Conservation (phyloP, 495 filamentous ascomycete species). For the Chaetomium tenue region DNA sequence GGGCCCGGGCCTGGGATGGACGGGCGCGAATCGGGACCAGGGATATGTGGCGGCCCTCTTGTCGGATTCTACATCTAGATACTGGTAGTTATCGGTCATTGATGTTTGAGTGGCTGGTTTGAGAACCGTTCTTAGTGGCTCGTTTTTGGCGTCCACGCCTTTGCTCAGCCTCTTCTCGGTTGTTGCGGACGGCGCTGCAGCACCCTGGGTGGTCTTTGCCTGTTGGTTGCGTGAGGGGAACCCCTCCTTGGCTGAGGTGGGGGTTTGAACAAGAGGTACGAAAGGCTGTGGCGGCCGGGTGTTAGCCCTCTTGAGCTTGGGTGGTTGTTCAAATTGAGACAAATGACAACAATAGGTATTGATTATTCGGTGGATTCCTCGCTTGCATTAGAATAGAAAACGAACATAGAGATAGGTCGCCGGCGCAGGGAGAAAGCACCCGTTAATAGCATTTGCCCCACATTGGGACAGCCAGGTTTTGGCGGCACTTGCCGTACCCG, state of each 20-base stretch:
- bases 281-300: not conserved
- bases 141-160: not conserved
- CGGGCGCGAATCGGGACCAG: not conserved
- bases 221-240: not conserved
- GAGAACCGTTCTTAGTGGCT: not conserved
- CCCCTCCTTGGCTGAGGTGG: slow-evolving; percentile 6
- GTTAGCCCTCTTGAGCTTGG: not conserved
- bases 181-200: not conserved
- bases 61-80: not conserved
- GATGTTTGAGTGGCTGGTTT: not conserved
- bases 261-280: not conserved
- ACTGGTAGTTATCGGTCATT: not conserved
- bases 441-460: slow-evolving; percentile 14
- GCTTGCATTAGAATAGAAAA: not conserved
- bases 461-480: slow-evolving; percentile 1
- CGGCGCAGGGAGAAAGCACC: not conserved
- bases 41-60: not conserved
- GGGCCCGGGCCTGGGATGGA: not conserved
- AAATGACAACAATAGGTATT: not conserved
- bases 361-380: not conserved
- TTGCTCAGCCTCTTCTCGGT: not conserved
- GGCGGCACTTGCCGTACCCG: slow-evolving; percentile 33
- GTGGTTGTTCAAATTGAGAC: not conserved
- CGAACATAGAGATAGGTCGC: not conserved
- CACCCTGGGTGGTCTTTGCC: not conserved